Conservation (phyloP, 2,329 filamentous ascomycete species). For the Cryphonectria parasitica region DNA sequence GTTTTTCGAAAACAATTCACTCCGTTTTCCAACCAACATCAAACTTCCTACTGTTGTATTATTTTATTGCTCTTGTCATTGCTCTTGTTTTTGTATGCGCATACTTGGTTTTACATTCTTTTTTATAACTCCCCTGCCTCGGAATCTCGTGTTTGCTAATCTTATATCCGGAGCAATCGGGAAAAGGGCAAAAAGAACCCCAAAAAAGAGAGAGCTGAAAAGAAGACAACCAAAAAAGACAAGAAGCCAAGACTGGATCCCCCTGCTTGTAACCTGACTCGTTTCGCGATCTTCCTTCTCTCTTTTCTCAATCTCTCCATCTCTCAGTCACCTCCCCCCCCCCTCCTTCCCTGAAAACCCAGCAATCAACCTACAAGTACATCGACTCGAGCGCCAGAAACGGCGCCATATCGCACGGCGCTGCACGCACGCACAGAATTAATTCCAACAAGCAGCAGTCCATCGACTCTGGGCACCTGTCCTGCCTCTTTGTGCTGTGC, state of each 20-base stretch:
- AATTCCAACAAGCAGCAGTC: background rate
- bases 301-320: background rate
- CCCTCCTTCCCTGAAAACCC: background rate
- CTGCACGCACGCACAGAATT: background rate
- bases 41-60: background rate
- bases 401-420: too few species aligned
- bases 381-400: too few species aligned
- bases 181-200: background rate
- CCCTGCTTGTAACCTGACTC: background rate
- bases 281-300: background rate
- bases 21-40: background rate
- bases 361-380: background rate
- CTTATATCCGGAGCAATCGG: background rate
- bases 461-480: background rate
- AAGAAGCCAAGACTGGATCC: background rate
- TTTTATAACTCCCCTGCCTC: background rate
- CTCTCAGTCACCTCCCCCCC: background rate
- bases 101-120: background rate
- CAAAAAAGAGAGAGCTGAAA: background rate
- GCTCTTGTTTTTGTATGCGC: background rate
- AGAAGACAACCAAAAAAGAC: background rate
- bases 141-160: background rate
- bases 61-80: background rate
- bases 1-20: background rate
- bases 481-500: background rate